Base-by-base conservation (phyloP, 1,139 yeast genomes). In the Scheffersomyces segobiensis region DNA sequence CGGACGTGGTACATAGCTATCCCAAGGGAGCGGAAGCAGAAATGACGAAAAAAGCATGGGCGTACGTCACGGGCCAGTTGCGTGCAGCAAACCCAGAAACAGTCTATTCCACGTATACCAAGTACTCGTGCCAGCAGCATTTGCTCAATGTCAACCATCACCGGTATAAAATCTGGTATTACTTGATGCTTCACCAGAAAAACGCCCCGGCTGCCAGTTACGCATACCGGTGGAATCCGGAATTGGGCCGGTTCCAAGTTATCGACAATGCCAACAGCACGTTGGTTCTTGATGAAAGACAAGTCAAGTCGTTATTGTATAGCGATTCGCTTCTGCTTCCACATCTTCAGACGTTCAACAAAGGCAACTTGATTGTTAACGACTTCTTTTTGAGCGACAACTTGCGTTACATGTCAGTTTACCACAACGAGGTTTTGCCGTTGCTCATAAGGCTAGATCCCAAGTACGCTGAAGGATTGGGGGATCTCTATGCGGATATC, bases 111-210 rank as follows among this genome's bases (percentile, higher is more conserved):
- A 78, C 82, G 2, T 78, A 77, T 57, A 78, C 82, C 26, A 78
- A 78, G 58, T 78, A 77, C 58, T 76, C 80, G 5, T 76, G 81
- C 57, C 79, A 73, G 56, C 82, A 78, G 59, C 82, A 78, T 65
- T 63, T 78, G 46, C 60, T 65, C 21, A 74, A 76, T 57, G 82
- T 78, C 24, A 76, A 74, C 53, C 81, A 78, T 55, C 77, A 71
- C 59, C 59, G 81, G 47, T 78, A 77, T 60, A 75, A 72, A 58
- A 71, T 78, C 53, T 68, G 82, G 81, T 74, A 65, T 57, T 65
- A 68, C 20, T 68, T 78, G 55, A 74, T 77, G 77, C 56, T 72
- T 46, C 77, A 76, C 58, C 71, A 71, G 59, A 66, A 68, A 54
- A 65, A 66, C 53, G 64, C 65, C 51, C 62, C 62, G 17, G 49